These are phyloP conservation scores for Phycomyces blakesleeanus DNA, from an alignment of 192 early-diverging fungal species.

Conservation along the genomic window DNA sequence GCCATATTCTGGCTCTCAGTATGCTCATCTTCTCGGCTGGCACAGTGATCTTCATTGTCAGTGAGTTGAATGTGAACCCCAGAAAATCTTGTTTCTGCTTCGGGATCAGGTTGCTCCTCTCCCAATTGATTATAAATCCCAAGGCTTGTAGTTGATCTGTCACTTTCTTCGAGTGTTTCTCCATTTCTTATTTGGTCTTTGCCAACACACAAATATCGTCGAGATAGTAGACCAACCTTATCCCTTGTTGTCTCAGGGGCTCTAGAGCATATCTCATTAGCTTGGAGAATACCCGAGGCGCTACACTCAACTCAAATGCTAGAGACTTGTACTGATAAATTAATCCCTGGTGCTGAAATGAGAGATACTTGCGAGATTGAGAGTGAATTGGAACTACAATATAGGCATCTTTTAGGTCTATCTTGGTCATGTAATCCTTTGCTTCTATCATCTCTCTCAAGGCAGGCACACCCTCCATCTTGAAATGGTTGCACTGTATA, in stretches of 20 bases:
- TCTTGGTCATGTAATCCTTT: constrained; percentile 9
- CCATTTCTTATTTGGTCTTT: background rate
- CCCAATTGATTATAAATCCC: constrained; percentile 1
- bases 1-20: background rate
- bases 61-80: constrained; percentile 9
- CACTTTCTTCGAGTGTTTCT: background rate
- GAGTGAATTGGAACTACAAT: constrained; percentile 8
- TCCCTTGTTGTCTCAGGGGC: constrained; percentile 2
- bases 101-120: background rate
- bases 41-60: background rate
- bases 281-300: constrained; percentile 7
- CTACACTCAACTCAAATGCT: constrained; percentile 5
- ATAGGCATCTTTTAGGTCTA: too few relatives aligned
- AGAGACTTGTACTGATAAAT: constrained; percentile 9
- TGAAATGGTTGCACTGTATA: constrained; percentile 7
- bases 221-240: constrained; percentile 8
- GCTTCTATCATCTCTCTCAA: constrained; percentile 9
- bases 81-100: constrained; percentile 1
- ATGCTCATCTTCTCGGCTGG: background rate
- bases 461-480: constrained; percentile 18
- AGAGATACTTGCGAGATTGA: background rate
- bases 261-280: background rate
- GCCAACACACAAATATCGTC: constrained; percentile 7
- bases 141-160: background rate
- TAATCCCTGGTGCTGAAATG: background rate